Conservation (phyloP, 148 eudicot genomes). For the Chenopodium quinoa region DNA sequence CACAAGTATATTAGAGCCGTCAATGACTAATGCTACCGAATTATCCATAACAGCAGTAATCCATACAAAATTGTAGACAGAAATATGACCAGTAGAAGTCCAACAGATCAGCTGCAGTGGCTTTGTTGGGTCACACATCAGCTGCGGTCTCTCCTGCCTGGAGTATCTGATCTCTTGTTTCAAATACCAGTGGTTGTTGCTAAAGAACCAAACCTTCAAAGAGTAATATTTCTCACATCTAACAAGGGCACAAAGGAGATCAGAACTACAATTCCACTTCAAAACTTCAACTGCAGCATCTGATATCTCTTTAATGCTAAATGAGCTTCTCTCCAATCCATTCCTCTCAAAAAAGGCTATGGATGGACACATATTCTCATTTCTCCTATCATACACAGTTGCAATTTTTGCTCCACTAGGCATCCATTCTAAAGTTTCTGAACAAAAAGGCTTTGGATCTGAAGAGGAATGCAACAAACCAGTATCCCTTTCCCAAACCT, state of each 20-base stretch:
- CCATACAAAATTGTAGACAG: constrained; percentile 72
- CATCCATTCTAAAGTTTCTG: constrained; percentile 79
- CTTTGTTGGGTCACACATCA: constrained; percentile 86
- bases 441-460: constrained; percentile 59
- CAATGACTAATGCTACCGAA: constrained; percentile 85
- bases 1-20: constrained; percentile 62
- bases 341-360: constrained; percentile 82
- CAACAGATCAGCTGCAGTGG: constrained; percentile 78
- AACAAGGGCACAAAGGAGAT: constrained; percentile 69
- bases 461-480: constrained; percentile 74
- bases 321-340: constrained; percentile 90
- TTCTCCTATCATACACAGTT: constrained; percentile 49
- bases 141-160: constrained; percentile 52
- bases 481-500: constrained; percentile 95
- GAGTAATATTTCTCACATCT: constrained; percentile 60
- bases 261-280: constrained; percentile 86
- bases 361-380: constrained; percentile 52
- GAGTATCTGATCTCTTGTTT: constrained; percentile 83
- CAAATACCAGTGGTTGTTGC: constrained; percentile 92
- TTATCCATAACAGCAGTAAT: constrained; percentile 69
- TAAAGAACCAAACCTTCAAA: constrained; percentile 79
- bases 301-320: constrained; percentile 54
- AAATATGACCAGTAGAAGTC: constrained; percentile 71
- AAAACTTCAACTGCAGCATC: constrained; percentile 51
- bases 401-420: constrained; percentile 93